phyloP scores from a whole-genome alignment of 2,329 filamentous ascomycete genomes.

The Trichoderma harzianum region DNA sequence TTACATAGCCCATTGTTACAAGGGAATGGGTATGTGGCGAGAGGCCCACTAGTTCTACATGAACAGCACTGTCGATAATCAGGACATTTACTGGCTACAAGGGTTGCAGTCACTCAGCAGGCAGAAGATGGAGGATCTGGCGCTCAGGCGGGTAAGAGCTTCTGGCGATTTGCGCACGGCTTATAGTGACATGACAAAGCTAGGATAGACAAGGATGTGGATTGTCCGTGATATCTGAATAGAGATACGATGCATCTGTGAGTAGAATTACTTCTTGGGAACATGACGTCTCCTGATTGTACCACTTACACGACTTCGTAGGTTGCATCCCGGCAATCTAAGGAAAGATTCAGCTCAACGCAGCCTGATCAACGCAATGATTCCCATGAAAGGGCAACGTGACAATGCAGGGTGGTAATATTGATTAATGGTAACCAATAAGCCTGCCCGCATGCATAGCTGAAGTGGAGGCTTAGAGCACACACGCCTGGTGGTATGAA shows the following conservation, averaged over 20 bases:
- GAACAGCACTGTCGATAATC: neutral
- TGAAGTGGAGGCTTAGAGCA: neutral
- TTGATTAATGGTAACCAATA: neutral
- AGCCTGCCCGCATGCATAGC: neutral
- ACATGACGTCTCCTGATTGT: too few species aligned
- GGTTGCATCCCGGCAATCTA: neutral
- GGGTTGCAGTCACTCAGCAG: neutral
- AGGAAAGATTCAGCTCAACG: neutral
- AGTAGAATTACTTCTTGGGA: neutral
- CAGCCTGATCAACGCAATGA: neutral
- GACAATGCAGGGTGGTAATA: neutral
- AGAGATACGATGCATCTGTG: neutral
- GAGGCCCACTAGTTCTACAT: neutral
- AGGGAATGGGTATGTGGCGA: neutral
- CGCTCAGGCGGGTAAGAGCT: neutral
- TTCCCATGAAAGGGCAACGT: neutral
- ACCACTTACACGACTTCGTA: neutral
- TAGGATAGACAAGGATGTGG: neutral
- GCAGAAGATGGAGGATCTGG: neutral
- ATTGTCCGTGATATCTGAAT: neutral
- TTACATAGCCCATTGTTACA: conserved; percentile 7
- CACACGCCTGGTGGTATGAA: neutral
- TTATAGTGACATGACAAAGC: neutral
- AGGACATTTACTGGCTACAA: neutral
- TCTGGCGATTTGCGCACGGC: neutral